These are phyloP conservation scores for Hemisphaericaspora xylanilytica DNA, from an alignment of 1,139 yeast species.

Conservation along the genomic window DNA sequence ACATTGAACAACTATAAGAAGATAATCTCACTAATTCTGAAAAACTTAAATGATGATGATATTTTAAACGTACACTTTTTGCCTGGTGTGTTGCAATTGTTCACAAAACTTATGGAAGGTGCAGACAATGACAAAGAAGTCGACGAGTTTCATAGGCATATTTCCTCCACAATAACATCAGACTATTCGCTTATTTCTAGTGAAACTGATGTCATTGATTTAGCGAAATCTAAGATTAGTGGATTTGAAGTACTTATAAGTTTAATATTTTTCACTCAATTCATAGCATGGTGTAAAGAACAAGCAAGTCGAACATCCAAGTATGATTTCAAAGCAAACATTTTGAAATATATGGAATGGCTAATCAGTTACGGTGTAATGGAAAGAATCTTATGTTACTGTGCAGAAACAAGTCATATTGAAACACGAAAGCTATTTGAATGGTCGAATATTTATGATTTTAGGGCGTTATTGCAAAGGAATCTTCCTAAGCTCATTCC, in stretches of 20 bases:
- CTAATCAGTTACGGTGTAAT: constrained; percentile 63
- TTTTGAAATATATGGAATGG: constrained; percentile 38
- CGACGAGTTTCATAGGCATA: constrained; percentile 26
- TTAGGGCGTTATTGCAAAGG: constrained; percentile 64
- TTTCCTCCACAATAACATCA: constrained; percentile 18
- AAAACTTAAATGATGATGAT: constrained; percentile 56
- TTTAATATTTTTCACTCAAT: constrained; percentile 59
- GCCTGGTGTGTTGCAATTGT: constrained; percentile 55
- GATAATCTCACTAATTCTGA: constrained; percentile 28
- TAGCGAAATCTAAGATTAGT: constrained; percentile 51
- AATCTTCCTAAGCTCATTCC: constrained; percentile 59
- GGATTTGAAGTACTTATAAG: constrained; percentile 49
- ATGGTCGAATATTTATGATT: constrained; percentile 55
- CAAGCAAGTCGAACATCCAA: constrained; percentile 48
- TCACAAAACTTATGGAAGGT: constrained; percentile 26
- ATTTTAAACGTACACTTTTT: constrained; percentile 59
- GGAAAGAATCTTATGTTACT: constrained; percentile 68
- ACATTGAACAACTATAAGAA: constrained; percentile 33
- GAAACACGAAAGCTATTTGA: constrained; percentile 33
- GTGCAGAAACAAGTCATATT: constrained; percentile 60
- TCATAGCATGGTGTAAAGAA: constrained; percentile 70
- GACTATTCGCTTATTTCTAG: constrained; percentile 20
- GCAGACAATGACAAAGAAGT: constrained; percentile 22
- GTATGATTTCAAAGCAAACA: constrained; percentile 47
- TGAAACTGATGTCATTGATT: constrained; percentile 35